phyloP scores from a whole-genome alignment of 352 stramenopile genomes.

The Globisporangium echinulatum region DNA sequence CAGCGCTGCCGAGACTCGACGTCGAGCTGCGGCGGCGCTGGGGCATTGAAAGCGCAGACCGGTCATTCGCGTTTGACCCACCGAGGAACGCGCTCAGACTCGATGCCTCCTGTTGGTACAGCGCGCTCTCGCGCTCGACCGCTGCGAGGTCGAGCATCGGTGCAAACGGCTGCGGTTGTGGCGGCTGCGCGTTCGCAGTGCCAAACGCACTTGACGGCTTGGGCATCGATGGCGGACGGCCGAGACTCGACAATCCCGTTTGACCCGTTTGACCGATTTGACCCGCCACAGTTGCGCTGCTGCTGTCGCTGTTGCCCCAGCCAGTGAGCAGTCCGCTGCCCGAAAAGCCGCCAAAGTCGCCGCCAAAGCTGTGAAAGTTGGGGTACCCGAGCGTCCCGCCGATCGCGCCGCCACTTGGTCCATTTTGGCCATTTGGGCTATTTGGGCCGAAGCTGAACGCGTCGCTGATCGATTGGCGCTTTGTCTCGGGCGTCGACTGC shows the following conservation, averaged over 20 bases:
- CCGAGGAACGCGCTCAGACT: conserved; percentile 69
- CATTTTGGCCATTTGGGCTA: no score
- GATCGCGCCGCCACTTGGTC: conserved; percentile 10
- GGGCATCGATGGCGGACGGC: conserved; percentile 9
- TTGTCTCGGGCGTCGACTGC: conserved; percentile 13
- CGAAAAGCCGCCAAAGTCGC: conserved; percentile 33
- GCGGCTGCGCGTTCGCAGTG: no score
- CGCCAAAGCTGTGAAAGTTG: conserved; percentile 60
- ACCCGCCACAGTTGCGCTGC: neutral
- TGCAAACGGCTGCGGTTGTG: conserved; percentile 18
- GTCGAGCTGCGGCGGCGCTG: conserved; percentile 8
- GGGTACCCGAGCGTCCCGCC: conserved; percentile 48
- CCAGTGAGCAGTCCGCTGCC: conserved; percentile 32
- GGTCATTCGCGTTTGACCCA: neutral
- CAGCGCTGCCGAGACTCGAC: conserved; percentile 14
- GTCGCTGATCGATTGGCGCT: conserved; percentile 6
- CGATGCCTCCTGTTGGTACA: conserved; percentile 66
- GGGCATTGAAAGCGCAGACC: neutral
- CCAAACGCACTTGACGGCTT: neutral
- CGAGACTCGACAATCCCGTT: conserved; percentile 6
- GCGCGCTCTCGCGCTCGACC: conserved; percentile 54
- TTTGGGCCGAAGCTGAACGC: conserved; percentile 10
- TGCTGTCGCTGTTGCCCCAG: conserved; percentile 38
- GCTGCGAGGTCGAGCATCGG: conserved; percentile 65
- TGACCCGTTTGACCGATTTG: conserved; percentile 4